Percentiles rank a stretch among this genome's conserved stretches.
Evolutionary conservation across 495 filamentous ascomycete species (phyloP).

Genomic region (Aspergillus bertholletiae): DNA sequence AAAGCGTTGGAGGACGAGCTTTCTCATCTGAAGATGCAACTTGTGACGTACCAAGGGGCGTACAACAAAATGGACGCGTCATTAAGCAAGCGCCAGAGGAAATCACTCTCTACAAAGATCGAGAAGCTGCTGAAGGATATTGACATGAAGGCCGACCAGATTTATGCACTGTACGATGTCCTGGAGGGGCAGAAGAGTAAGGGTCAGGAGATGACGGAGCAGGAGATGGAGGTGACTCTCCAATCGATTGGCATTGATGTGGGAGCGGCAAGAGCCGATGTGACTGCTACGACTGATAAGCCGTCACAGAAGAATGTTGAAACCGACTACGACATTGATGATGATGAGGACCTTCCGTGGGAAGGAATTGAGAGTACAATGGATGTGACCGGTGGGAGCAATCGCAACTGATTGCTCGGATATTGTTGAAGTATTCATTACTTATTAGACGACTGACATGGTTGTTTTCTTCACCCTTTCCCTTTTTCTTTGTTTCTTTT

Average conservation of each 20-base stretch:
- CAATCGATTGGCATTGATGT: constrained; percentile 52
- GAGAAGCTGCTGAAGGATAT: constrained; percentile 60
- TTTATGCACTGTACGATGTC: constrained; percentile 87
- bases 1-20: constrained; percentile 82
- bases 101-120: constrained; percentile 60
- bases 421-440: constrained; percentile 1
- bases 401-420: constrained; percentile 11
- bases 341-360: constrained; percentile 47
- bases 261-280: constrained; percentile 20
- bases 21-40: constrained; percentile 68
- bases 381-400: constrained; percentile 36
- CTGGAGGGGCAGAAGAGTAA: constrained; percentile 73
- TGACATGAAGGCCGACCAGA: constrained; percentile 78
- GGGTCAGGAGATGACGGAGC: constrained; percentile 60
- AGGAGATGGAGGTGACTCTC: constrained; percentile 67
- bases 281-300: constrained; percentile 35
- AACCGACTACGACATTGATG: constrained; percentile 31
- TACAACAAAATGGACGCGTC: constrained; percentile 70
- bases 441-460: background rate
- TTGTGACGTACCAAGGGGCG: constrained; percentile 50
- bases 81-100: constrained; percentile 64
- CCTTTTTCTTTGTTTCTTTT: background rate
- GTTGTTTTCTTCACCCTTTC: constrained; percentile 1
- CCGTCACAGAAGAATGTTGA: constrained; percentile 25
- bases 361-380: constrained; percentile 52